Conservation (phyloP, 495 filamentous ascomycete species). For the Penicillium angulare region DNA sequence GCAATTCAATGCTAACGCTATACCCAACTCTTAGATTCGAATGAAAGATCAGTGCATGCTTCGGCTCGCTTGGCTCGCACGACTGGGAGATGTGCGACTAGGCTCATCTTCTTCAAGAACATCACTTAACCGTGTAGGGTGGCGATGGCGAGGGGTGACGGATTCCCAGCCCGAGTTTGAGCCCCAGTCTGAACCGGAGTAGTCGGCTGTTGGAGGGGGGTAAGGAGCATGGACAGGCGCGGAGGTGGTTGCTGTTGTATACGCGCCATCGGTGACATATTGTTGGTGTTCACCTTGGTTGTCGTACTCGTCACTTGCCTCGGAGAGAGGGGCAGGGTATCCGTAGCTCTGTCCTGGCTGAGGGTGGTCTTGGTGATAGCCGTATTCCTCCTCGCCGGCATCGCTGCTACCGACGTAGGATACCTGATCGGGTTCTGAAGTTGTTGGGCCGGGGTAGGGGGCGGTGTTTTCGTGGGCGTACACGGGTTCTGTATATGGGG, state of each 20-base stretch:
- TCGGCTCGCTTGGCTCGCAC: constrained; percentile 48
- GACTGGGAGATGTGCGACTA: constrained; percentile 57
- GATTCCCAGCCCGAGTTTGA: constrained; percentile 68
- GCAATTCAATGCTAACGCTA: background rate
- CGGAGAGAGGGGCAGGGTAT: constrained; percentile 35
- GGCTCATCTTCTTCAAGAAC: constrained; percentile 73
- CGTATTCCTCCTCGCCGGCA: constrained; percentile 58
- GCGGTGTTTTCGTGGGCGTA: constrained; percentile 8
- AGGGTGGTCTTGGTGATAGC: constrained; percentile 44
- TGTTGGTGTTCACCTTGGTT: constrained; percentile 42
- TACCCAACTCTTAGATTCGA: background rate
- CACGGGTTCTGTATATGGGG: constrained; percentile 26
- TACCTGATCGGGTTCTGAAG: constrained; percentile 45
- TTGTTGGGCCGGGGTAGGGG: constrained; percentile 22
- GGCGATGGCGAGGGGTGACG: constrained; percentile 79
- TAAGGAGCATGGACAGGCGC: constrained; percentile 31
- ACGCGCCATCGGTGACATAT: constrained; percentile 45
- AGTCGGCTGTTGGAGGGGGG: constrained; percentile 42
- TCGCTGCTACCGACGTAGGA: constrained; percentile 56
- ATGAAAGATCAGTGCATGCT: constrained; percentile 29
- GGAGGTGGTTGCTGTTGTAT: constrained; percentile 35
- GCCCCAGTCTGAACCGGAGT: constrained; percentile 65
- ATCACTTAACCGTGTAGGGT: constrained; percentile 91
- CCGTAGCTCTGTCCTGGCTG: constrained; percentile 37
- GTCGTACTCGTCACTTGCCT: constrained; percentile 57